A percentile compares a stretch with the other conserved stretches of the same genome.
phyloP scores from a whole-genome alignment of 2,329 filamentous ascomycete species.

The Trichoderma hamatum region DNA sequence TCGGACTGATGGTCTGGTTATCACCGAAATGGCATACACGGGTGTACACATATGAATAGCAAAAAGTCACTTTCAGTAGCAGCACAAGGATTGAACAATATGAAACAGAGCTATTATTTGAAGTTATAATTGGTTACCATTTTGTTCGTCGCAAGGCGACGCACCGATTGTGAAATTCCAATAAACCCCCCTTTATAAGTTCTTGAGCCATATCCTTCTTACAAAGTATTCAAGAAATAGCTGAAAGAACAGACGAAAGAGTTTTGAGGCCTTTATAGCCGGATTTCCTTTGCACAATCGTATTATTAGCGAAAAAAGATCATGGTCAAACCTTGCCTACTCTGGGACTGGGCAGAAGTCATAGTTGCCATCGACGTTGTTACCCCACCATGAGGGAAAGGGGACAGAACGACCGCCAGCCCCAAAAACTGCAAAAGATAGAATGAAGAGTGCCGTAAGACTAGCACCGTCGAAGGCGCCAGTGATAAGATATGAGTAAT shows the following conservation, averaged over 20 bases:
- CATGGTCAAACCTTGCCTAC: conserved; percentile 29
- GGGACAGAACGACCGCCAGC: conserved; percentile 48
- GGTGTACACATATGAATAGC: no score
- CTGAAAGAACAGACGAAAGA: background rate
- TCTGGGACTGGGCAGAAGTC: conserved; percentile 50
- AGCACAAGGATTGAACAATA: background rate
- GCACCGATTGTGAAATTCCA: background rate
- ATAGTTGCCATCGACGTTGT: conserved; percentile 52
- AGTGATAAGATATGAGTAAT: conserved; percentile 57
- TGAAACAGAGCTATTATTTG: background rate
- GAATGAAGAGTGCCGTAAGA: conserved; percentile 52
- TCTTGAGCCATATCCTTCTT: conserved; percentile 7
- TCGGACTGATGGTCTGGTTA: background rate
- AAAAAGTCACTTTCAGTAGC: background rate
- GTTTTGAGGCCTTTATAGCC: background rate
- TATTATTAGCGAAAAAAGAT: background rate
- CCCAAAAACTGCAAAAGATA: conserved; percentile 60
- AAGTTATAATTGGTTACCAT: background rate
- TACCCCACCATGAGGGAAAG: conserved; percentile 60
- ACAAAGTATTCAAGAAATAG: conserved; percentile 1
- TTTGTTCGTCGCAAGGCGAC: background rate
- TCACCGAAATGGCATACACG: background rate
- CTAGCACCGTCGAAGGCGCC: conserved; percentile 57
- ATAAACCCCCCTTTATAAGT: background rate
- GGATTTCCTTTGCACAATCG: background rate